Base-by-base conservation (phyloP, 768 basidiomycete genomes). In the Trametes sanguinea region DNA sequence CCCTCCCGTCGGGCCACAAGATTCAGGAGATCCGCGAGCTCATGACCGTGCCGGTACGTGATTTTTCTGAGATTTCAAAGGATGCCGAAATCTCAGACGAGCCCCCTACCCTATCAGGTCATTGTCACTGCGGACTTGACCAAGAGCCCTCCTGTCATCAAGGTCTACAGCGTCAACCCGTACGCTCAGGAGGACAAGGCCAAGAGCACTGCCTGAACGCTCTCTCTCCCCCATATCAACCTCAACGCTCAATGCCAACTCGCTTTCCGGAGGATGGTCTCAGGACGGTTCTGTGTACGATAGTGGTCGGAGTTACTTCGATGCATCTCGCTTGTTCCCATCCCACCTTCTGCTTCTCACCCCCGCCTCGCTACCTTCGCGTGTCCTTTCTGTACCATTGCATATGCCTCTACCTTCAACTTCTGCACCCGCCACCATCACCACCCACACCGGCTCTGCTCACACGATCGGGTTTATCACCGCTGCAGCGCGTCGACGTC, bases 61-160 rank as follows among this genome's bases (percentile, higher is more conserved):
- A 16, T 30, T 2, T 47, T 37, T 46, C n/a, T 29, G 29, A 16
- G 47, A 45, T 11, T 13, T 63, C 62, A 69, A n/a, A 42, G 37
- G 17, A 22, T 9, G 55, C 22, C n/a, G 22, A 30, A 14, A 43
- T 14, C 7, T 43, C 14, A 14, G 11, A 37, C 6, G 11, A 37
- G 35, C 11, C 35, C 11, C 35, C 33, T 50, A 64, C 55, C 39
- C 55, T n/a, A 22, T 43, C 67, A 94, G 92, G 94, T 95, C 67
- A 95, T 97, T 70, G 88, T 97, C 67, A 95, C 94, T 44, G 94
- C 94, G 35, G 95, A 98, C 74, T 77, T 96, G 68, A 94, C 93
- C 64, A 97, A 96, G 85, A 94, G 91, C 68, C 95, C 95, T 43
- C 95, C 95, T 4, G 92, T 98, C 70, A 90, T 98, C 81, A 95